These are phyloP conservation scores for Trichoderma brevicompactum DNA, from an alignment of 2,329 filamentous ascomycete genomes.

Conservation along the genomic window DNA sequence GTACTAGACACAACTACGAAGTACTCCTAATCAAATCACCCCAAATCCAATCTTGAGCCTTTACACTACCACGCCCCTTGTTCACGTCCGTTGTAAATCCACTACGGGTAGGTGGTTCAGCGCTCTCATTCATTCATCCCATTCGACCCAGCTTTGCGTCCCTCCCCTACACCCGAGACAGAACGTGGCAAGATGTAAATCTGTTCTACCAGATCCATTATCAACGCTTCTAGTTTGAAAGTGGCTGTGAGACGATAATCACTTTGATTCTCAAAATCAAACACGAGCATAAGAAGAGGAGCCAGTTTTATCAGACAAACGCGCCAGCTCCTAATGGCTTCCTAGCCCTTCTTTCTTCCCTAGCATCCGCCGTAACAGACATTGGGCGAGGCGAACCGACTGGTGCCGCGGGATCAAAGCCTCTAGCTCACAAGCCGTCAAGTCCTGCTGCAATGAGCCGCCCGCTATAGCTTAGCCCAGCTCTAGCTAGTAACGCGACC, in stretches of 20 bases:
- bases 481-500: neutral
- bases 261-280: constrained; percentile 1
- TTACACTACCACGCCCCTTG: neutral
- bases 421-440: constrained; percentile 19
- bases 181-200: neutral
- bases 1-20: neutral
- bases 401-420: constrained; percentile 26
- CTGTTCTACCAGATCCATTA: neutral
- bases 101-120: neutral
- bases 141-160: neutral
- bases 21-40: neutral
- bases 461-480: constrained; percentile 18
- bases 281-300: neutral
- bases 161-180: neutral
- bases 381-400: constrained; percentile 23
- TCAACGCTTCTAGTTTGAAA: neutral
- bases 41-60: neutral
- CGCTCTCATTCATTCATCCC: neutral
- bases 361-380: constrained; percentile 6
- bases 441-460: constrained; percentile 19
- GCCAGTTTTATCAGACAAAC: neutral
- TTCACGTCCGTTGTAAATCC: neutral
- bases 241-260: neutral
- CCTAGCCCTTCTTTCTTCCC: neutral
- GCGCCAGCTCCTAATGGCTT: neutral